Evolutionary conservation across 306 rosid species (phyloP), one percentile per base, ranked within the genome.

Genomic region (Leucaena leucocephala): DNA sequence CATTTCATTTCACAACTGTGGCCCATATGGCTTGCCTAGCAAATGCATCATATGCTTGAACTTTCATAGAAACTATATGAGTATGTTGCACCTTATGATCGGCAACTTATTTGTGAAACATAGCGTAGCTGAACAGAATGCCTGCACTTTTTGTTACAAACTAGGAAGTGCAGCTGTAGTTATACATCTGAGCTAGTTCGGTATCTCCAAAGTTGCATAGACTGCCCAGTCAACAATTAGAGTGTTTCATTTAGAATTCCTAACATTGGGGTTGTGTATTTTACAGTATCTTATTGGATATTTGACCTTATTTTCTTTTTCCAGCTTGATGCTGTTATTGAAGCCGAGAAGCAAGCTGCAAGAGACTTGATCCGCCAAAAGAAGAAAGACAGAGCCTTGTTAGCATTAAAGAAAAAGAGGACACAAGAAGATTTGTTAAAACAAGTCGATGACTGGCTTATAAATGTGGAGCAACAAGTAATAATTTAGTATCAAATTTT

Each of bases 381-480:
- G 94, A 94, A 85, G 86, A 95, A 91, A 87, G 97, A 95, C 55
- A 88, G 98, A 77, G 98, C 98, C 42, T 86, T 95, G 89, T 78
- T 95, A 72, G 93, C 97, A 13, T 84, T 95, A 61, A 95, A 88
- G 93, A 95, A 92, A 81, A 95, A 95, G 63, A 95, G 86, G 82
- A 14, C 97, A 54, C 98, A 95, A 82, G 98, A 95, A 87, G 98
- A 95, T 70, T 85, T 95, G 70, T 84, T 92, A 87, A 95, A 93
- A 90, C 97, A 95, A 90, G 98, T 95, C 48, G 98, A 92, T 64
- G 81, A 90, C 71, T 95, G 98, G 98, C 86, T 95, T 55, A 87
- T 95, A 54, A 95, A 95, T 84, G 98, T 92, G 64, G 98, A 95
- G 87, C 98, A 95, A 79, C 98, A 94, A 81, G 98, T 94, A 76